Evolutionary conservation across 768 basidiomycete species (phyloP), one percentile per base, ranked within the genome.

Genomic region (Tylopilus balloui): DNA sequence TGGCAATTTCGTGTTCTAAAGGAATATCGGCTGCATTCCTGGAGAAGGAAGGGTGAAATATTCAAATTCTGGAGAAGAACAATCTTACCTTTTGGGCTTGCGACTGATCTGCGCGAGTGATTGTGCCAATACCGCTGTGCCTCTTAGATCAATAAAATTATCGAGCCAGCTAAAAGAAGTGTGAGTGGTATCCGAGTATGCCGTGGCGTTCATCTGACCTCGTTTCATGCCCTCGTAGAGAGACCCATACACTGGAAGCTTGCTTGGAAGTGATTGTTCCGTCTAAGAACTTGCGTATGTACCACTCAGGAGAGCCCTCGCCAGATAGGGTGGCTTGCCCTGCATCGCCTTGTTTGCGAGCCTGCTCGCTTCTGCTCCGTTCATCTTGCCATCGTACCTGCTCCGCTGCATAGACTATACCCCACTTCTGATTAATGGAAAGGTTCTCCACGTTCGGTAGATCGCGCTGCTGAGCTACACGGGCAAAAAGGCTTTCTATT

Each of bases 241-340:
- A 96, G 24, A 86, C 87, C 58, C 76, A 76, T 39, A 98, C 71
- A 48, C 86, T 82, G 19, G 77, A 74, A 10, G 89, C 88, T 54
- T 92, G 84, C 68, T 90, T 88, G 35, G 82, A 70, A 1, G 85
- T 92, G 42, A 96, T 83, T 2, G 87, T 87, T 51, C 82, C 81
- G 61, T 94, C 88, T 62, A 97, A 73, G 64, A 96, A 91, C 68
- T 86, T 91, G 67, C 84, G 81, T 55, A 98, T 81, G 63, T 92
- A 97, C 87, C 88, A 96, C 65, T 96, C 88, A 1, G 94, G 92
- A 9, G 87, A 81, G 53, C 86, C 84, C 47, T 82, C 79, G 19
- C 79, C 68, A 19, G 80, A 76, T 19, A 75, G 65, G 6, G 71
- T 68, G 7, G 79, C 57, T 47, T 80, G 79, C 6, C 83, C 81